Evolutionary conservation across 2,329 filamentous ascomycete genomes (phyloP).

Genomic region (Penicillium verrucosum): DNA sequence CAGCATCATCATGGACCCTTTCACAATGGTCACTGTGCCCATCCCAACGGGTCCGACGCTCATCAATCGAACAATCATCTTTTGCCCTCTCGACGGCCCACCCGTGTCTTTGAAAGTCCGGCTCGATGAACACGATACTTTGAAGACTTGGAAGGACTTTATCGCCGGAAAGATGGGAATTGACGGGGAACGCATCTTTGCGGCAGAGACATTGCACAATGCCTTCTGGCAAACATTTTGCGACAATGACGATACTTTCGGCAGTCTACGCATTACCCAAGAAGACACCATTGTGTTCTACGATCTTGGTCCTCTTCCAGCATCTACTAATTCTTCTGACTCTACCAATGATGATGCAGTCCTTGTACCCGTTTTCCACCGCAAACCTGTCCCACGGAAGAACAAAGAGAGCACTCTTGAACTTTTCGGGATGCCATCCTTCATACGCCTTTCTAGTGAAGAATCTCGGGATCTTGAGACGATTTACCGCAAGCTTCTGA

Average conservation of each 20-base stretch:
- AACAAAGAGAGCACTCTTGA: conserved; percentile 24
- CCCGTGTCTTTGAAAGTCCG: conserved; percentile 75
- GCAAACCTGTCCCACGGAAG: conserved; percentile 27
- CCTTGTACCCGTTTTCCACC: conserved; percentile 50
- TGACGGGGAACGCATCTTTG: conserved; percentile 63
- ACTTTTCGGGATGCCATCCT: conserved; percentile 49
- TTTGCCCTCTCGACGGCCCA: conserved; percentile 69
- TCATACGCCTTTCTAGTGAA: conserved; percentile 70
- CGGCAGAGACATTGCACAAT: conserved; percentile 75
- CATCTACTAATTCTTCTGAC: not conserved
- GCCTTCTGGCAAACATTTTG: conserved; percentile 86
- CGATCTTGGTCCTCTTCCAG: conserved; percentile 64
- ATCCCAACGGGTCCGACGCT: conserved; percentile 75
- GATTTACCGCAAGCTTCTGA: conserved; percentile 76
- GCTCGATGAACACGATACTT: conserved; percentile 64
- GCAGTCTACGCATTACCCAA: conserved; percentile 64
- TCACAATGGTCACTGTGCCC: conserved; percentile 89
- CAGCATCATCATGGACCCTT: conserved; percentile 98
- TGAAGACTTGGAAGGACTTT: conserved; percentile 50
- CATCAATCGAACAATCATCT: conserved; percentile 72
- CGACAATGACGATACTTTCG: conserved; percentile 60
- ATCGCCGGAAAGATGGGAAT: conserved; percentile 53
- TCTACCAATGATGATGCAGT: conserved; percentile 40
- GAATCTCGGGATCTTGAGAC: conserved; percentile 67
- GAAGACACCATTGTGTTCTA: conserved; percentile 66